Conservation (phyloP, 805 yeast genomes). For the Wickerhamiella occidentalis region DNA sequence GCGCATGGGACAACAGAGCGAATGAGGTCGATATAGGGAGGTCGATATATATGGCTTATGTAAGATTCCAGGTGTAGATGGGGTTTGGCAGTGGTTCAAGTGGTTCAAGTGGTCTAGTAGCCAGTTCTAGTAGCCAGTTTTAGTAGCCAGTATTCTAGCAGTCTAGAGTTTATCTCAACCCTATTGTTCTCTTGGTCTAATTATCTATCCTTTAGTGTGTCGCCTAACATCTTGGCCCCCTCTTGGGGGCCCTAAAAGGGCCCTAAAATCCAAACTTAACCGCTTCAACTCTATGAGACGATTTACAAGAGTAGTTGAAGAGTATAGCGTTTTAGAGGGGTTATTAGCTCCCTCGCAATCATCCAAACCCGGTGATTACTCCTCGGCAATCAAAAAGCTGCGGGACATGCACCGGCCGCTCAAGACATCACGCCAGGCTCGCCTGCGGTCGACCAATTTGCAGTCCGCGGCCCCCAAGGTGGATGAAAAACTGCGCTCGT, state of each 20-base stretch:
- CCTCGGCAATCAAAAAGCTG: constrained; percentile 1
- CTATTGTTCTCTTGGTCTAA: too few relatives aligned
- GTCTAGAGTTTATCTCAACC: too few relatives aligned
- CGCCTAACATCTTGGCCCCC: too few relatives aligned
- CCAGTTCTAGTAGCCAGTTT: too few relatives aligned
- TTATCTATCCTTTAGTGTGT: too few relatives aligned
- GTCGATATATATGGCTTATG: too few relatives aligned
- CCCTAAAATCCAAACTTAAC: not conserved
- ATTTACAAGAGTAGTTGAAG: constrained; percentile 4
- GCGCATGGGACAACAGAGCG: constrained; percentile 1
- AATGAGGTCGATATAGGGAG: too few relatives aligned
- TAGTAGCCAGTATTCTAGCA: too few relatives aligned
- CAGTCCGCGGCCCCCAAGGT: not conserved
- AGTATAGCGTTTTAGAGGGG: constrained; percentile 9
- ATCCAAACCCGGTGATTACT: not conserved
- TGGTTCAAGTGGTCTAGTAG: too few relatives aligned
- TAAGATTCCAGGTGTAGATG: too few relatives aligned
- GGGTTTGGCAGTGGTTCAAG: too few relatives aligned
- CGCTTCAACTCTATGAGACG: not conserved
- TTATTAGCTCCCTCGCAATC: not conserved
- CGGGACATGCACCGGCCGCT: constrained; percentile 5
- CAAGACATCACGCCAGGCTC: not conserved
- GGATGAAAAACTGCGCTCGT: constrained; percentile 11
- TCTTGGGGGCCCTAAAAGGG: not conserved
- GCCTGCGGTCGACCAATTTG: not conserved